Evolutionary conservation across 225 moss, liverwort and hornwort species (phyloP).

Genomic region (Climacium dendroides): DNA sequence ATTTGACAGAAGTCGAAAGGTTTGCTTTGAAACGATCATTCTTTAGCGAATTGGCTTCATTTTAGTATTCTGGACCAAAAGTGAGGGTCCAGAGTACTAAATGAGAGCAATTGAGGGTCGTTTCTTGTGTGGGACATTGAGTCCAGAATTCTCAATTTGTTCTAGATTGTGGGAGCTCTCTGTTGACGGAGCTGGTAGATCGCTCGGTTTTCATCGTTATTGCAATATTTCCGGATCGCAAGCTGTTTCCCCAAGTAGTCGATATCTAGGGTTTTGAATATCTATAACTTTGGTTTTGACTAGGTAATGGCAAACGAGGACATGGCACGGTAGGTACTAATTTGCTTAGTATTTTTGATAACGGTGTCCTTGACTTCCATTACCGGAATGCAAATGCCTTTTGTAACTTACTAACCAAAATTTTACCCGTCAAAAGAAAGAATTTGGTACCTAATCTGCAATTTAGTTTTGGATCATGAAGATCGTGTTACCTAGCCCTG

Average conservation of each 20-base stretch:
- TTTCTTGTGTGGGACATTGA: background rate
- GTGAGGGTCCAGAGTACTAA: background rate
- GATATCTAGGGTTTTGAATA: background rate
- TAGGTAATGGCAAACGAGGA: background rate
- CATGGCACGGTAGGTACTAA: background rate
- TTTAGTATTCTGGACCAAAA: background rate
- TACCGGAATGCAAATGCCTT: background rate
- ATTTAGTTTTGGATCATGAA: background rate
- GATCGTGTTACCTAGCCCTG: background rate
- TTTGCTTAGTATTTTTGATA: background rate
- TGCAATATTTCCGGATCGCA: background rate
- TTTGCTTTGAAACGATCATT: background rate
- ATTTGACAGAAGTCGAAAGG: background rate
- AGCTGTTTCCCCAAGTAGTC: background rate
- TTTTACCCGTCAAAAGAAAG: background rate
- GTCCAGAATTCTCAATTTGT: background rate
- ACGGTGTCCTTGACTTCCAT: background rate
- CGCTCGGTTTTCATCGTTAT: background rate
- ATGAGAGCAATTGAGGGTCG: background rate
- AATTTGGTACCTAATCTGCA: background rate
- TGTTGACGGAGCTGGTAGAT: background rate
- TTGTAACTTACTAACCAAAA: background rate
- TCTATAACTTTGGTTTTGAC: background rate
- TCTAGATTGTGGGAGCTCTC: background rate
- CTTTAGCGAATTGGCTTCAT: background rate